phyloP scores from a whole-genome alignment of 2,329 filamentous ascomycete genomes.

The Dothideomycetes sp. region DNA sequence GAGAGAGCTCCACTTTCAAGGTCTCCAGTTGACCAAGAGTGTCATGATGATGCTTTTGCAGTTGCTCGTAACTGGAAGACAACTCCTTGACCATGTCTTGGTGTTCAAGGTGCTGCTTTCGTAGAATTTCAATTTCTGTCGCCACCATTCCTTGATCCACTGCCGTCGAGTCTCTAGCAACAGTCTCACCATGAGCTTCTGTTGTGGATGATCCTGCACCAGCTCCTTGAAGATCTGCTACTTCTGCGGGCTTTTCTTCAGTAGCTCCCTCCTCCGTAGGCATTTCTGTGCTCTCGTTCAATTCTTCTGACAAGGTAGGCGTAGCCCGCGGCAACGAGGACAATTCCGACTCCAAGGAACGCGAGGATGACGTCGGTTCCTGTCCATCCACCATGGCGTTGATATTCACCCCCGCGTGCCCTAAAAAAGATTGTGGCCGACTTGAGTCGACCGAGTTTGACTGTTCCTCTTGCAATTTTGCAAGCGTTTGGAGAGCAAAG shows the following conservation, averaged over 20 bases:
- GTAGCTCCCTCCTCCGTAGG: slow-evolving; percentile 8
- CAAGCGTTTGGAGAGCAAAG: slow-evolving; percentile 69
- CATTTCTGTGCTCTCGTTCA: slow-evolving; percentile 39
- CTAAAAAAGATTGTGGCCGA: slow-evolving; percentile 75
- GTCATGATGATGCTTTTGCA: slow-evolving; percentile 72
- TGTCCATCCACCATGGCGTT: slow-evolving; percentile 55
- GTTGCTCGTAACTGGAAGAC: slow-evolving; percentile 66
- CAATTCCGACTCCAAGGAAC: slow-evolving; percentile 86
- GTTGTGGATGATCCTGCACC: too few relatives aligned
- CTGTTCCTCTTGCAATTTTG: slow-evolving; percentile 78
- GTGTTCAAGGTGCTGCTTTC: slow-evolving; percentile 61
- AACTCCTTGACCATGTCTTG: slow-evolving; percentile 64
- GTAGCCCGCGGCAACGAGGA: slow-evolving; percentile 71
- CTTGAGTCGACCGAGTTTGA: slow-evolving; percentile 43
- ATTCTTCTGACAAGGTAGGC: slow-evolving; percentile 20
- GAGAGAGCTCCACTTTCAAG: slow-evolving; percentile 75
- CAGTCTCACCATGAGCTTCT: too few relatives aligned
- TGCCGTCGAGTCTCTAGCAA: slow-evolving; percentile 1
- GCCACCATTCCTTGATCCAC: slow-evolving; percentile 19
- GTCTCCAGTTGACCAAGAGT: slow-evolving; percentile 80
- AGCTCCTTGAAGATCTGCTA: too few relatives aligned
- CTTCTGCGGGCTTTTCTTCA: too few relatives aligned
- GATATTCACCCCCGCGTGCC: slow-evolving; percentile 59
- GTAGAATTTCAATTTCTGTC: slow-evolving; percentile 61
- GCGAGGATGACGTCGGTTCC: slow-evolving; percentile 59